These are phyloP conservation scores for Wallemia ichthyophaga DNA, from an alignment of 1,284 basidiomycete genomes.

Conservation along the genomic window DNA sequence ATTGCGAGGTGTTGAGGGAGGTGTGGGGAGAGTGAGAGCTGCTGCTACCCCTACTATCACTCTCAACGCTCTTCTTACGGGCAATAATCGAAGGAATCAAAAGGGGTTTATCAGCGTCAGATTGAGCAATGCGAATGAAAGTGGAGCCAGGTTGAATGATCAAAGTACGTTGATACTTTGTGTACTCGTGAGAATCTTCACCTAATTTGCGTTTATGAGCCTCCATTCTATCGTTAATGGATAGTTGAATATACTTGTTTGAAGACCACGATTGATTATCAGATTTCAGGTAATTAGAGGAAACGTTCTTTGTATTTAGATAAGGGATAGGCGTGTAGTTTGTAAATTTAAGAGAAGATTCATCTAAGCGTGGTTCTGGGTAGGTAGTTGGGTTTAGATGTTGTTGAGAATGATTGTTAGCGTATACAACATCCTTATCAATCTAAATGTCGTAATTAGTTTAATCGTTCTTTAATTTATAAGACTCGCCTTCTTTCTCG, in stretches of 20 bases:
- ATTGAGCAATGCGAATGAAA: not conserved
- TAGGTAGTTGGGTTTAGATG: not conserved
- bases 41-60: not conserved
- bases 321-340: not conserved
- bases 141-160: not conserved
- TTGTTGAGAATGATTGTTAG: not conserved
- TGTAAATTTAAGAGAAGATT: not conserved
- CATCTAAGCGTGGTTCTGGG: not conserved
- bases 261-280: not conserved
- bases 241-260: not conserved
- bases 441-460: too few relatives aligned
- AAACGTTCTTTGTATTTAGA: not conserved
- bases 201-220: not conserved
- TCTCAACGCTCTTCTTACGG: not conserved
- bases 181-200: not conserved
- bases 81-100: not conserved
- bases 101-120: not conserved
- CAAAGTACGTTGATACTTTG: not conserved
- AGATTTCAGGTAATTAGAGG: not conserved
- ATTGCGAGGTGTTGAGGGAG: not conserved
- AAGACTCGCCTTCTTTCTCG: not conserved
- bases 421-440: not conserved
- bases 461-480: too few relatives aligned
- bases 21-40: not conserved
- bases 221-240: not conserved